These are phyloP conservation scores for Mortierella sp. DNA, from an alignment of 371 early-diverging fungal species.

Conservation along the genomic window DNA sequence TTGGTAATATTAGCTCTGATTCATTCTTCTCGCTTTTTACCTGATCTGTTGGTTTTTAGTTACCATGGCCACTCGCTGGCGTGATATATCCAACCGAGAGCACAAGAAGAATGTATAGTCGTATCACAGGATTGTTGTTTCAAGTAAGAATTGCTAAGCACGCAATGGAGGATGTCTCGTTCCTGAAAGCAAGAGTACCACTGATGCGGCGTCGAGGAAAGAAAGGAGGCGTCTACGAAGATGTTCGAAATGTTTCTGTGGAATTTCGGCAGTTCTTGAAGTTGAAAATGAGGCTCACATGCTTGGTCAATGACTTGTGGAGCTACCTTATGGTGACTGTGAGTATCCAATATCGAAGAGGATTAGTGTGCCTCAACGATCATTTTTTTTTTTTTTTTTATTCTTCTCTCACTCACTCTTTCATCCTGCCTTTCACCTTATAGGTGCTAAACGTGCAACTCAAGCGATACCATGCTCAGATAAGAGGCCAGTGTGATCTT, in stretches of 20 bases:
- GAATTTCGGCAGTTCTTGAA: slow-evolving; percentile 30
- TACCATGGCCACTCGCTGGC: slow-evolving; percentile 45
- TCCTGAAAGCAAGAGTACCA: slow-evolving; percentile 25
- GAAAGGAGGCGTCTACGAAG: no score
- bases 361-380: no score
- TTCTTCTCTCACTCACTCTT: background rate
- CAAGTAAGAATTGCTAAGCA: slow-evolving; percentile 40
- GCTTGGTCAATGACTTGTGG: slow-evolving; percentile 45
- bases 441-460: slow-evolving; percentile 41
- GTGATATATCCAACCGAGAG: slow-evolving; percentile 25
- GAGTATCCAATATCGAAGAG: background rate
- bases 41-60: slow-evolving; percentile 1
- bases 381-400: background rate
- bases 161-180: slow-evolving; percentile 23
- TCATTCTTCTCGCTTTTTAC: background rate
- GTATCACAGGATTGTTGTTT: slow-evolving; percentile 38
- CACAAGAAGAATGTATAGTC: slow-evolving; percentile 35
- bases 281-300: slow-evolving; percentile 29
- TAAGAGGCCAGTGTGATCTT: slow-evolving; percentile 30
- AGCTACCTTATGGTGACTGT: slow-evolving; percentile 48
- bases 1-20: no score
- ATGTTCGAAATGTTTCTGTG: background rate
- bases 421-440: background rate
- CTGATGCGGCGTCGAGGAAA: background rate
- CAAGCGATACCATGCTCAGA: slow-evolving; percentile 24